Percentiles rank a stretch among this genome's conserved stretches.
These are phyloP conservation scores for Lasiodiplodia sp. DNA, from an alignment of 2,329 filamentous ascomycete genomes.

Conservation along the genomic window DNA sequence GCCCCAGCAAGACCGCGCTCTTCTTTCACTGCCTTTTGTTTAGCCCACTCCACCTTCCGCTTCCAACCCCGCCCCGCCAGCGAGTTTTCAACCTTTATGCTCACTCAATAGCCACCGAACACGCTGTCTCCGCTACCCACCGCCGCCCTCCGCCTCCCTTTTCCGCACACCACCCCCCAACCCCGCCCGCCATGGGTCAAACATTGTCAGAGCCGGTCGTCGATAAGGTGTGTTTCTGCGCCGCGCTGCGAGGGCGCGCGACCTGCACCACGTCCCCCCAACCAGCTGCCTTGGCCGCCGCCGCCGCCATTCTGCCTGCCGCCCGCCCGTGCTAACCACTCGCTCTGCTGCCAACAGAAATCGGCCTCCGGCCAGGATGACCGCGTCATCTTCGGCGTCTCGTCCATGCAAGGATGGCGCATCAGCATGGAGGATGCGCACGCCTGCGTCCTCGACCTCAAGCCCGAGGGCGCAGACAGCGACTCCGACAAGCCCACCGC, in stretches of 20 bases:
- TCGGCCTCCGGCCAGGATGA: slow-evolving; percentile 93
- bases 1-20: neutral
- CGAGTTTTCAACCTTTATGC: slow-evolving; percentile 31
- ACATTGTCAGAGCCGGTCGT: slow-evolving; percentile 98
- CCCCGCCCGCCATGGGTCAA: slow-evolving; percentile 77
- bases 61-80: slow-evolving; percentile 29
- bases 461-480: slow-evolving; percentile 63
- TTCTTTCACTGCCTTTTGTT: slow-evolving; percentile 19
- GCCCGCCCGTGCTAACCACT: slow-evolving; percentile 20
- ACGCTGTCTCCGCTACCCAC: slow-evolving; percentile 28
- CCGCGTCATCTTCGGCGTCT: slow-evolving; percentile 89
- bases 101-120: slow-evolving; percentile 29
- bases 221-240: slow-evolving; percentile 78
- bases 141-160: slow-evolving; percentile 24
- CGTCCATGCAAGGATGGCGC: slow-evolving; percentile 99
- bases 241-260: slow-evolving; percentile 36
- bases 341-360: slow-evolving; percentile 61
- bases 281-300: slow-evolving; percentile 6
- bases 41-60: slow-evolving; percentile 25
- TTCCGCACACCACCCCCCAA: slow-evolving; percentile 1
- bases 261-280: slow-evolving; percentile 31
- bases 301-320: slow-evolving; percentile 3
- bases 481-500: slow-evolving; percentile 64
- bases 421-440: slow-evolving; percentile 99
- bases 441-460: slow-evolving; percentile 85